Evolutionary conservation across 2,329 filamentous ascomycete species (phyloP).

Genomic region (Claviceps paspali): DNA sequence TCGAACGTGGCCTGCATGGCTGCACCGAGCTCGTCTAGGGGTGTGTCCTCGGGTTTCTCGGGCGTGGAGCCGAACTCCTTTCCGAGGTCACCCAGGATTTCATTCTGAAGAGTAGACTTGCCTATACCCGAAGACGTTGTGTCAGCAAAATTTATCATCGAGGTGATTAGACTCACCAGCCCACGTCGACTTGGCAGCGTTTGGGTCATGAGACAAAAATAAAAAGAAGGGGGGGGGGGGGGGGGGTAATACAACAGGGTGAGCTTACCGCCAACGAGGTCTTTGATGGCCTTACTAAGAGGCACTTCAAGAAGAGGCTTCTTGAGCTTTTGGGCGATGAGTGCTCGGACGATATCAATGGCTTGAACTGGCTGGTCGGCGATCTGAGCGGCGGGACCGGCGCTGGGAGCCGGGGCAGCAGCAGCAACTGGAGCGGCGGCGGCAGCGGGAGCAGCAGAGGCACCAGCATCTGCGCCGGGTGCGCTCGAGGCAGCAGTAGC

Average conservation of each 20-base stretch:
- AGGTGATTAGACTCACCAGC: too few species aligned
- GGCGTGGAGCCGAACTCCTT: slow-evolving; percentile 98
- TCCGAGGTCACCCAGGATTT: slow-evolving; percentile 91
- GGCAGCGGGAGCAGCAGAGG: slow-evolving; percentile 33
- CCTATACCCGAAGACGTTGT: slow-evolving; percentile 33
- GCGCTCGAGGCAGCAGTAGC: slow-evolving; percentile 31
- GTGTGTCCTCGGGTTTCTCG: slow-evolving; percentile 95
- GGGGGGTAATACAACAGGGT: background rate
- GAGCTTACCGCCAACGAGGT: slow-evolving; percentile 80
- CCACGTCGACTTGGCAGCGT: too few species aligned
- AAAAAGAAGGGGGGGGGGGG: too few species aligned
- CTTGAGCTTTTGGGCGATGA: slow-evolving; percentile 97
- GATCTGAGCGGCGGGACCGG: slow-evolving; percentile 76
- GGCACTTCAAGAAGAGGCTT: slow-evolving; percentile 81
- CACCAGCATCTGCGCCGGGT: slow-evolving; percentile 34
- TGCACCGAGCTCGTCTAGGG: slow-evolving; percentile 85
- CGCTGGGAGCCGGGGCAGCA: slow-evolving; percentile 48
- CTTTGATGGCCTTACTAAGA: slow-evolving; percentile 93
- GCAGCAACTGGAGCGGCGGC: slow-evolving; percentile 40
- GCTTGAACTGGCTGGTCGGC: slow-evolving; percentile 78
- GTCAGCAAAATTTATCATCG: too few species aligned
- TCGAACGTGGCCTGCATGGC: slow-evolving; percentile 98
- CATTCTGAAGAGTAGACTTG: slow-evolving; percentile 97
- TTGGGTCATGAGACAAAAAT: too few species aligned
- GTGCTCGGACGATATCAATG: slow-evolving; percentile 71